Evolutionary conservation across 2,329 filamentous ascomycete genomes (phyloP).

Genomic region (Tolypocladium ophioglossoides): DNA sequence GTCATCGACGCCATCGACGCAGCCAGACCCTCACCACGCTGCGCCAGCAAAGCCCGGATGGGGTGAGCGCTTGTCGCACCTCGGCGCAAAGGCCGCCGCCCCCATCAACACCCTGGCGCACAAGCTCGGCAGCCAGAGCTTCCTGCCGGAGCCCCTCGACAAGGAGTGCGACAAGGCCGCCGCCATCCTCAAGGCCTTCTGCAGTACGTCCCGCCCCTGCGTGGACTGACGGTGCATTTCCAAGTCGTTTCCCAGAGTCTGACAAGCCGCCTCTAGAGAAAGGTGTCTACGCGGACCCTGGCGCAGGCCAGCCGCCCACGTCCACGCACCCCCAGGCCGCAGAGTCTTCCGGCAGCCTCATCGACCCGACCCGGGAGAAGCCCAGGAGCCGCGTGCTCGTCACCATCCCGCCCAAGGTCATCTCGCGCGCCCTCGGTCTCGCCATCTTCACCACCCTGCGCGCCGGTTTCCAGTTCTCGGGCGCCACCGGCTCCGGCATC

Average conservation of each 20-base stretch:
- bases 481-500: slow-evolving; percentile 56
- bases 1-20: background rate
- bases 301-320: slow-evolving; percentile 14
- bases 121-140: slow-evolving; percentile 72
- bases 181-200: slow-evolving; percentile 73
- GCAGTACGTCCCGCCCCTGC: slow-evolving; percentile 44
- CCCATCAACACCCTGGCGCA: slow-evolving; percentile 76
- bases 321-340: slow-evolving; percentile 19
- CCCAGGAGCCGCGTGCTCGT: slow-evolving; percentile 37
- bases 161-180: slow-evolving; percentile 89
- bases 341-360: slow-evolving; percentile 14
- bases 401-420: slow-evolving; percentile 47
- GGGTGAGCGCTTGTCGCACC: slow-evolving; percentile 18
- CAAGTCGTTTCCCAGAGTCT: background rate
- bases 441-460: slow-evolving; percentile 65
- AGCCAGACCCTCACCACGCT: background rate
- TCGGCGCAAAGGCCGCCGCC: slow-evolving; percentile 41
- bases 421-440: slow-evolving; percentile 54
- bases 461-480: slow-evolving; percentile 53
- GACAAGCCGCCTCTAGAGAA: slow-evolving; percentile 26
- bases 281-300: slow-evolving; percentile 36
- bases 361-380: slow-evolving; percentile 25
- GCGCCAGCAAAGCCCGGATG: slow-evolving; percentile 10
- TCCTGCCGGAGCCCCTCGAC: slow-evolving; percentile 77
- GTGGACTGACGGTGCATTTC: no score